These are phyloP conservation scores for Pseudogymnoascus sp. DNA, from an alignment of 2,329 filamentous ascomycete genomes.

Conservation along the genomic window DNA sequence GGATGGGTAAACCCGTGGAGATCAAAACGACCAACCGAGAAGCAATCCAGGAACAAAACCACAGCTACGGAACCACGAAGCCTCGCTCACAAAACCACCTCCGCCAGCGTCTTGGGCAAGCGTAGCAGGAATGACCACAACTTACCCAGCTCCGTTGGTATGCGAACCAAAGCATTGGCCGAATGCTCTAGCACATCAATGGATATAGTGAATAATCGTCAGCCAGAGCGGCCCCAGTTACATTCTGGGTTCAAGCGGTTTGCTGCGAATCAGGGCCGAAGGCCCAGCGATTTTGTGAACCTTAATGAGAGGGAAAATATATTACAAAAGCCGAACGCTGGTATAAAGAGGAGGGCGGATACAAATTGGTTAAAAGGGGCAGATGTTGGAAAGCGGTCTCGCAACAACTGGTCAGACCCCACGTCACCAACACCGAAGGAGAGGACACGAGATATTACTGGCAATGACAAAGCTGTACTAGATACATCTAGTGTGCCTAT, in stretches of 20 bases:
- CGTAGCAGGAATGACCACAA: not conserved
- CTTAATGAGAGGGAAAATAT: not conserved
- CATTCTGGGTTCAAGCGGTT: not conserved
- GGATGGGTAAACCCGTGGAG: constrained; percentile 49
- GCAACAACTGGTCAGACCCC: constrained; percentile 21
- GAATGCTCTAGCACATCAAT: not conserved
- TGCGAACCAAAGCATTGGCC: not conserved
- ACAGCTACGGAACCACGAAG: not conserved
- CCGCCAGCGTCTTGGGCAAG: not conserved
- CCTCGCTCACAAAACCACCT: not conserved
- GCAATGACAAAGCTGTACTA: not conserved
- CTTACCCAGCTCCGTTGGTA: not conserved
- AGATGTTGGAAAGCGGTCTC: constrained; percentile 24
- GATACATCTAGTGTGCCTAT: not conserved
- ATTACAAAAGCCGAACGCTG: not conserved
- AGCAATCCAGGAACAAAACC: not conserved
- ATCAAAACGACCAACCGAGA: constrained; percentile 20
- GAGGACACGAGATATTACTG: not conserved
- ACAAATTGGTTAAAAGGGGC: constrained; percentile 26
- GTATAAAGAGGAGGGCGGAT: constrained; percentile 13
- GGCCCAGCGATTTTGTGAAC: not conserved
- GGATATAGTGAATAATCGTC: constrained; percentile 2
- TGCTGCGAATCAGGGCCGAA: not conserved
- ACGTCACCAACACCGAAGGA: constrained; percentile 24
- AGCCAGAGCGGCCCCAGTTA: not conserved